Base-by-base conservation (phyloP, 2,329 filamentous ascomycete species). In the Aspergillus pseudoviridinutans region DNA sequence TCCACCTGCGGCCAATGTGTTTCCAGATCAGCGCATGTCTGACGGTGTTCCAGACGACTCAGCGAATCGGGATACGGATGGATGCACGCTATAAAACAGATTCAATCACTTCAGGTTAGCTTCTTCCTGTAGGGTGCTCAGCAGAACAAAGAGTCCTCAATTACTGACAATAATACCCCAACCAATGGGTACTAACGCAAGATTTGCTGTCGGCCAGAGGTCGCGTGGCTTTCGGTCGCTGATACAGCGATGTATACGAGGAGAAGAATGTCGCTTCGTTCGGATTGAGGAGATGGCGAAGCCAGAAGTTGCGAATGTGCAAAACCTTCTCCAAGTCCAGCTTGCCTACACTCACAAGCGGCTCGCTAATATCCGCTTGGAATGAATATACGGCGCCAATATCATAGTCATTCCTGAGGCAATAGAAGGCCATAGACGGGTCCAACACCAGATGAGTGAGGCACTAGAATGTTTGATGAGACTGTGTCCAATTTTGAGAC, bases 301-400 rank as follows among this genome's bases (percentile, higher is more conserved):
- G 71, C 75, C 75, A 78, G 57, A 78, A 78, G 57, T 74, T 75
- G 14, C 74, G 70, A 20, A 78, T 71, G 42, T 76, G 71, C 25
- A 77, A 55, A n/a, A 77, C 49, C 7, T 62, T 66, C 27, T 61
- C 22, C 4, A 76, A 60, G 46, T 76, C 61, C 3, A 75, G 56
- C 1, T 58, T 52, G 0, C 61, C 55, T 3, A 62, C 54, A 3
- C 58, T 35, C 22, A 70, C 61, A 14, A 68, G 60, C 3, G 64
- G 56, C 2, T 32, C 49, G 6, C 42, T 51, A 12, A 44, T 24
- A 8, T 51, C 28, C 1, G 42, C 17, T 5, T 28, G 46, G 35
- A 62, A 65, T 28, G 63, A 64, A 42, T 72, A 77, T 1, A 76
- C 67, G 9, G 54, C 52, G 2, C 35, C 62, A 28, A 73, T 67